A percentile compares a stretch with the other conserved stretches of the same genome.
These are phyloP conservation scores for Pleurotus pulmonarius DNA, from an alignment of 768 basidiomycete genomes.

Conservation along the genomic window DNA sequence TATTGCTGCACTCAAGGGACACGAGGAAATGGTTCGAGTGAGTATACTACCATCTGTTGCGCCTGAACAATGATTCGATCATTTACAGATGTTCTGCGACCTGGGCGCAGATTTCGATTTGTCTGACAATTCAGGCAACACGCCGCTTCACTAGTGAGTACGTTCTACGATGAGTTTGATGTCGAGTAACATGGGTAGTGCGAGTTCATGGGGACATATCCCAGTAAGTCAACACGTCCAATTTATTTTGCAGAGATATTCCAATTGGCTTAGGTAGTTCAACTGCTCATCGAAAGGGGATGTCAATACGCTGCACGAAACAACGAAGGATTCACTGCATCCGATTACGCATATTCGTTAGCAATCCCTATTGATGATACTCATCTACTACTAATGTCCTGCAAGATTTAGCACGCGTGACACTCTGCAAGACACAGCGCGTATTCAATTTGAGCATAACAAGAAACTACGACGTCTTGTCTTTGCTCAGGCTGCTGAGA, in stretches of 20 bases:
- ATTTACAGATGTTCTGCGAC: constrained; percentile 80
- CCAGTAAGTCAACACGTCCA: constrained; percentile 43
- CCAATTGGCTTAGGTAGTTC: constrained; percentile 55
- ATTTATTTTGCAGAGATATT: constrained; percentile 6
- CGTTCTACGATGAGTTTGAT: constrained; percentile 4
- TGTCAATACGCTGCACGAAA: constrained; percentile 82
- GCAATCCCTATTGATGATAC: constrained; percentile 17
- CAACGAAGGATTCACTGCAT: constrained; percentile 87
- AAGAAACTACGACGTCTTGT: constrained; percentile 70
- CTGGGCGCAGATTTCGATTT: constrained; percentile 87
- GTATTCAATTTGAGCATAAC: constrained; percentile 74
- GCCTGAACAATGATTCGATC: constrained; percentile 6
- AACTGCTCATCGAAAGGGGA: constrained; percentile 84
- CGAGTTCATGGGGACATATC: constrained; percentile 85
- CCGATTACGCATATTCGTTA: constrained; percentile 90
- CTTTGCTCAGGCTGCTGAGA: constrained; percentile 68
- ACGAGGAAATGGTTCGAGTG: constrained; percentile 85
- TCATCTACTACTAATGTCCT: constrained; percentile 4
- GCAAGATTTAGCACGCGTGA: constrained; percentile 69
- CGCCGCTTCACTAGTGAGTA: constrained; percentile 87
- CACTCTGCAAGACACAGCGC: constrained; percentile 77
- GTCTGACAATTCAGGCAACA: constrained; percentile 89
- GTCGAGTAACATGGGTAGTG: constrained; percentile 39
- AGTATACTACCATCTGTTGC: constrained; percentile 23
- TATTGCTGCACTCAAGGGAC: constrained; percentile 83